Evolutionary conservation across 495 filamentous ascomycete species (phyloP).

Genomic region (Tuber aestivum): DNA sequence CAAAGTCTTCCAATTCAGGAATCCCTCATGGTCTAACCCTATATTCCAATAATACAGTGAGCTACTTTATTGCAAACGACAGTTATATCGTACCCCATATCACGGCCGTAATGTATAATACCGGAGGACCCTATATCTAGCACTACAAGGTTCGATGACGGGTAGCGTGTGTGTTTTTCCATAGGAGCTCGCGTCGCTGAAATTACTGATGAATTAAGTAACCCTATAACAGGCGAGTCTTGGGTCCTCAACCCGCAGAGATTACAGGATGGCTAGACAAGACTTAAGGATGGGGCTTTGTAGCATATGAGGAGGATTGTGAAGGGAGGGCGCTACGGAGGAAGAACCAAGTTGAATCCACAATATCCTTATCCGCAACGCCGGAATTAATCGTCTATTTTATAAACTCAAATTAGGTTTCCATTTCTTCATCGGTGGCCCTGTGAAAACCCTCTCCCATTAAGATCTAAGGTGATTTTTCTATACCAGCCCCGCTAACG

Average conservation of each 20-base stretch:
- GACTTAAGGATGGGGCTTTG: neutral
- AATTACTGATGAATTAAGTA: neutral
- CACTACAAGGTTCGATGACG: neutral
- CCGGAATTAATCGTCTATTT: too few relatives aligned
- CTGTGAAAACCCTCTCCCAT: too few relatives aligned
- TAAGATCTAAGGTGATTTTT: neutral
- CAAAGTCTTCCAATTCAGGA: neutral
- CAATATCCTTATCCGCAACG: too few relatives aligned
- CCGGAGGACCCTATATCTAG: too few relatives aligned
- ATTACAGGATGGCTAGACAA: neutral
- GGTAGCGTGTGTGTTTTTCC: neutral
- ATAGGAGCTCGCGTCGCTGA: neutral
- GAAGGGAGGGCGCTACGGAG: too few relatives aligned
- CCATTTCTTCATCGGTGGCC: neutral
- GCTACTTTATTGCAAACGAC: neutral
- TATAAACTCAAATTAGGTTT: neutral
- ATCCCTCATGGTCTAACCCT: neutral
- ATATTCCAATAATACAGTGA: neutral
- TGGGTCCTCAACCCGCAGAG: neutral
- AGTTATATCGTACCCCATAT: neutral
- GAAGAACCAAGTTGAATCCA: too few relatives aligned
- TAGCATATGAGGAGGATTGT: neutral
- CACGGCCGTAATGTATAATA: neutral
- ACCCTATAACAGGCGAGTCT: neutral
- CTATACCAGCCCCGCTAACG: neutral